These are phyloP conservation scores for Leishmania lainsoni DNA, from an alignment of 208 protist species.

Conservation along the genomic window DNA sequence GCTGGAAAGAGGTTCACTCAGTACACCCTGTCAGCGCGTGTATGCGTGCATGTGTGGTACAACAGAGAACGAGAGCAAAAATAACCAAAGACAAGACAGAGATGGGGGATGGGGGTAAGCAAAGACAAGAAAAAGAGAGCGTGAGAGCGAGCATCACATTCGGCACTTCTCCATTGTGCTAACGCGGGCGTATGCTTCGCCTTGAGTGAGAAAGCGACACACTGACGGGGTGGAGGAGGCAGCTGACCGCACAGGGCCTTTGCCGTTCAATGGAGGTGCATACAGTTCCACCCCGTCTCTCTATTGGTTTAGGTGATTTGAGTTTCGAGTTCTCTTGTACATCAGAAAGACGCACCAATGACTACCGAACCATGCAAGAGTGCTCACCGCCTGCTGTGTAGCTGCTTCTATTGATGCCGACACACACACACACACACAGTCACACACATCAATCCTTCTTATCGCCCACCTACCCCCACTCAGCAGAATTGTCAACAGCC, in stretches of 20 bases:
- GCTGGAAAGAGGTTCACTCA: conserved; percentile 7
- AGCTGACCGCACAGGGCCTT: neutral
- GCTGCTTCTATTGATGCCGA: neutral
- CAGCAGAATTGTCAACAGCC: neutral
- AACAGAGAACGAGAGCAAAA: neutral
- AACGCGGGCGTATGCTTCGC: neutral
- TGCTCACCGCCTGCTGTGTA: neutral
- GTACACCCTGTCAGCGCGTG: conserved; percentile 4
- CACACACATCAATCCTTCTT: neutral
- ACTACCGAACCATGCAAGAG: neutral
- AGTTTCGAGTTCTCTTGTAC: neutral
- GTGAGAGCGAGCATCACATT: neutral
- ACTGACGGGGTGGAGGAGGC: neutral
- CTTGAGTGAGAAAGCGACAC: neutral
- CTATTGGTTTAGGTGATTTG: neutral
- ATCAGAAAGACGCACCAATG: neutral
- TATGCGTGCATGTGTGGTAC: neutral
- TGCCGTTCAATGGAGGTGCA: neutral
- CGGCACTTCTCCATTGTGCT: too few species aligned
- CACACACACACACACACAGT: neutral
- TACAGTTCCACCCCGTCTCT: too few species aligned
- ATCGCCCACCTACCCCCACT: neutral
- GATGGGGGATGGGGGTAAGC: neutral
- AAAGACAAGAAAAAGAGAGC: neutral
- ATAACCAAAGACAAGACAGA: neutral